Percentiles rank a stretch among this genome's conserved stretches.
These are phyloP conservation scores for Barnettozyma botsteinii DNA, from an alignment of 805 yeast species.

Conservation along the genomic window DNA sequence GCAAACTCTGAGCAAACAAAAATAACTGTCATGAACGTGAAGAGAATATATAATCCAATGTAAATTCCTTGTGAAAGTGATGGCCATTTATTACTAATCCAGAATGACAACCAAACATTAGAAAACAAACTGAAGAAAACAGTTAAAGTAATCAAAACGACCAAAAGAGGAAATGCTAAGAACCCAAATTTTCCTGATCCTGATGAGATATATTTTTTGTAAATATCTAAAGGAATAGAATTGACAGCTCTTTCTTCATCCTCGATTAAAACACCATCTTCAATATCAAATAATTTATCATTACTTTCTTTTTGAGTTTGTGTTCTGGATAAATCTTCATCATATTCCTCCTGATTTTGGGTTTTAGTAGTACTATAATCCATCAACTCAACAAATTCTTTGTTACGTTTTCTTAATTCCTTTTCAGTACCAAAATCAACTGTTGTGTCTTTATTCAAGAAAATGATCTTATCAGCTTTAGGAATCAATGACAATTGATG, in stretches of 20 bases:
- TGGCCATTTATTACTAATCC: conserved; percentile 54
- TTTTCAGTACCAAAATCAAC: conserved; percentile 54
- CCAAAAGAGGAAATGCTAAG: conserved; percentile 21
- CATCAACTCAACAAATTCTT: conserved; percentile 44
- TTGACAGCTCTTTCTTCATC: conserved; percentile 35
- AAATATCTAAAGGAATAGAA: conserved; percentile 30
- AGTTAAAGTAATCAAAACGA: conserved; percentile 21
- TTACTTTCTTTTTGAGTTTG: conserved; percentile 1
- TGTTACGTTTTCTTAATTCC: conserved; percentile 41
- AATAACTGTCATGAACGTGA: conserved; percentile 42
- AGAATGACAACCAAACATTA: conserved; percentile 72
- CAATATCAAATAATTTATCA: conserved; percentile 9
- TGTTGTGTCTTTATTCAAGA: conserved; percentile 56
- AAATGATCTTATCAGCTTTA: conserved; percentile 62
- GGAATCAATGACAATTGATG: conserved; percentile 69
- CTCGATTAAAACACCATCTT: conserved; percentile 13
- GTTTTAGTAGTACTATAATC: conserved; percentile 25
- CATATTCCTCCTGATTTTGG: not conserved
- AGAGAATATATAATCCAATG: conserved; percentile 58
- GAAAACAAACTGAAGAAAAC: conserved; percentile 54
- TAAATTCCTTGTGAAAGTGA: conserved; percentile 44
- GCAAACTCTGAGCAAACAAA: conserved; percentile 35
- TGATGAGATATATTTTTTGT: conserved; percentile 28
- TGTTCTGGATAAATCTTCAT: not conserved
- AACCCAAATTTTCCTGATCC: conserved; percentile 38